phyloP scores from a whole-genome alignment of 176 grass and related monocot species.

The Cenchrus fungigraminus region DNA sequence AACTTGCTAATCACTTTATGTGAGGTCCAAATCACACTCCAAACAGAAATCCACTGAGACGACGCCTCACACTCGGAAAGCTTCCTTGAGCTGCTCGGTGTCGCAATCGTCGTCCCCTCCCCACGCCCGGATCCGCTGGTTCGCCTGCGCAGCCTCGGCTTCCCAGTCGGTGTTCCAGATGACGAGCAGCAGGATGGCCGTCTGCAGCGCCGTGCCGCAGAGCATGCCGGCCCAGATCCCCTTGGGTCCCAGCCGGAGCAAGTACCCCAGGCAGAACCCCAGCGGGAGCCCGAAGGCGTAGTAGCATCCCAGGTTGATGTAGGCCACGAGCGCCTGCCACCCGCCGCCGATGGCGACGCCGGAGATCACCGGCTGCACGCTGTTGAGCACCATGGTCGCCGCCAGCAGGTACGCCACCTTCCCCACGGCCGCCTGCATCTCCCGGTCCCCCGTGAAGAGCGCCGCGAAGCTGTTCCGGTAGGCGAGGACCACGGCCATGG shows the following conservation, averaged over 20 bases:
- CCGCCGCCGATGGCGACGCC: slow-evolving; percentile 79
- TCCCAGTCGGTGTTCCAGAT: slow-evolving; percentile 76
- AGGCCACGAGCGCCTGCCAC: slow-evolving; percentile 78
- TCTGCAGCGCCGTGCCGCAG: slow-evolving; percentile 70
- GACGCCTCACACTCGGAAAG: neutral
- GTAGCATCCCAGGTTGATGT: slow-evolving; percentile 84
- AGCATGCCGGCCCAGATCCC: slow-evolving; percentile 87
- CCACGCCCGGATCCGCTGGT: slow-evolving; percentile 23
- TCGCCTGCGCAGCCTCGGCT: slow-evolving; percentile 42
- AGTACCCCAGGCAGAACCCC: slow-evolving; percentile 71
- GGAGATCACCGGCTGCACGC: slow-evolving; percentile 87
- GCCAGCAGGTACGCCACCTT: slow-evolving; percentile 63
- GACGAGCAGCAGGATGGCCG: slow-evolving; percentile 48
- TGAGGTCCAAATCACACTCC: too few species aligned
- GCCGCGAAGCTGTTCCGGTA: slow-evolving; percentile 49
- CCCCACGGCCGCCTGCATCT: slow-evolving; percentile 64
- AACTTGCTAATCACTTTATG: too few species aligned
- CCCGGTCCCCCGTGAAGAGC: slow-evolving; percentile 65
- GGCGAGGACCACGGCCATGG: slow-evolving; percentile 53
- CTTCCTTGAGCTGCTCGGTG: neutral
- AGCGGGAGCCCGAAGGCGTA: slow-evolving; percentile 78
- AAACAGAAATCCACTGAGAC: too few species aligned
- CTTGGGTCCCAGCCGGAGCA: slow-evolving; percentile 58
- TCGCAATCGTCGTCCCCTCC: neutral
- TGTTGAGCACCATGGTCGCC: slow-evolving; percentile 88